phyloP scores from a whole-genome alignment of 192 early-diverging fungal species.

The Entomortierella lignicola region DNA sequence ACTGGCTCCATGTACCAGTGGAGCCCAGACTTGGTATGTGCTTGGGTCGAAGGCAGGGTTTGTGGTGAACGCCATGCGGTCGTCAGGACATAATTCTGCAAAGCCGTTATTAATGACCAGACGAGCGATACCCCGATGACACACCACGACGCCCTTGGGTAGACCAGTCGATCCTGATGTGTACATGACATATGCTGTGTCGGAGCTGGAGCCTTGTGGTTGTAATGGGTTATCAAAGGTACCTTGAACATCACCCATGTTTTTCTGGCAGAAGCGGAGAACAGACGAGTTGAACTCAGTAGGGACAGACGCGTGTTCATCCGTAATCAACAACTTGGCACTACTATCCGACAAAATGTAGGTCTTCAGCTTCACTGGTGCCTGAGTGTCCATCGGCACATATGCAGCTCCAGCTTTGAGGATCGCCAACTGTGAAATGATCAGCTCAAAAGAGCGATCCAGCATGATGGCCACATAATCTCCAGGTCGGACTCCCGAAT shows the following conservation, averaged over 20 bases:
- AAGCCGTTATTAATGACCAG: background rate
- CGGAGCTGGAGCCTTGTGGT: too few species aligned
- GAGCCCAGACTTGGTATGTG: constrained; percentile 8
- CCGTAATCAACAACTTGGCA: background rate
- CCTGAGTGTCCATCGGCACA: background rate
- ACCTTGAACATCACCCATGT: too few species aligned
- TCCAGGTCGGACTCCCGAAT: background rate
- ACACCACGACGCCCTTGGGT: background rate
- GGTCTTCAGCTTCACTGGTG: background rate
- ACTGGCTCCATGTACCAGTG: constrained; percentile 1
- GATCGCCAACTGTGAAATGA: too few species aligned
- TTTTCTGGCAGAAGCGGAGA: background rate
- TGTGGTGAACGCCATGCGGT: background rate
- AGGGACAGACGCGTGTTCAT: background rate
- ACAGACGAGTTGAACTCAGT: background rate
- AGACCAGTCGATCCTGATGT: background rate
- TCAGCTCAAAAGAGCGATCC: too few species aligned
- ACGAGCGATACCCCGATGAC: background rate
- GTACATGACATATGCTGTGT: background rate
- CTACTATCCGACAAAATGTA: background rate
- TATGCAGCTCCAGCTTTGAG: background rate
- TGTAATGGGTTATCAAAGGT: too few species aligned
- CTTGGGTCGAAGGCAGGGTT: background rate
- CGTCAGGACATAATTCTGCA: background rate
- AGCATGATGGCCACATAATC: constrained; percentile 3